phyloP scores from a whole-genome alignment of 2,329 filamentous ascomycete genomes.

The Epichloe uncinata region DNA sequence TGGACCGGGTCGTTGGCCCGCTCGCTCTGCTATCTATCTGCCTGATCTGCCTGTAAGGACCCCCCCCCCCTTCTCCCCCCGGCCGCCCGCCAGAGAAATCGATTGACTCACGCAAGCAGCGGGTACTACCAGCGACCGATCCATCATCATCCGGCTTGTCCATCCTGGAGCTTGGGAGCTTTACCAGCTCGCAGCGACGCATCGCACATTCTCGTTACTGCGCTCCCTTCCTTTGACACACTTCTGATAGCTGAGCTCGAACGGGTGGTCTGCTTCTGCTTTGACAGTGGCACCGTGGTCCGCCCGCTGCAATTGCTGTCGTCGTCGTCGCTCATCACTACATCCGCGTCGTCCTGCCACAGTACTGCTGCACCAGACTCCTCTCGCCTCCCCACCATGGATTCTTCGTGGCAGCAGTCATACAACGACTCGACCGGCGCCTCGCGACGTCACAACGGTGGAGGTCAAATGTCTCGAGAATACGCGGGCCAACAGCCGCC shows the following conservation, averaged over 20 bases:
- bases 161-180: slow-evolving; percentile 5
- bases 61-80: too few species aligned
- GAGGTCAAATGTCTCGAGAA: slow-evolving; percentile 31
- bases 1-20: too few species aligned
- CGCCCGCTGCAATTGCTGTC: slow-evolving; percentile 1
- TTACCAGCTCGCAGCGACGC: slow-evolving; percentile 5
- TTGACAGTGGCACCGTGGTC: background rate
- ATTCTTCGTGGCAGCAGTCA: slow-evolving; percentile 46
- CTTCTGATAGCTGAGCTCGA: background rate
- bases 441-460: slow-evolving; percentile 51
- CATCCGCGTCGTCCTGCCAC: background rate
- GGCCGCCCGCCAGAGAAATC: too few species aligned
- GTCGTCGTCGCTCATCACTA: background rate
- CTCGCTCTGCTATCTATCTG: too few species aligned
- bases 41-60: too few species aligned
- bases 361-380: slow-evolving; percentile 8
- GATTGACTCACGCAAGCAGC: too few species aligned
- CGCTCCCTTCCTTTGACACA: background rate
- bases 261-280: background rate
- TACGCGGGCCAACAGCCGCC: slow-evolving; percentile 27
- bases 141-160: slow-evolving; percentile 1
- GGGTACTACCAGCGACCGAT: background rate
- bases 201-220: background rate
- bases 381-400: slow-evolving; percentile 27
- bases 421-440: slow-evolving; percentile 52